Evolutionary conservation across 2,329 filamentous ascomycete genomes (phyloP), one percentile per base, ranked within the genome.

Genomic region (Macrophomina phaseolina): DNA sequence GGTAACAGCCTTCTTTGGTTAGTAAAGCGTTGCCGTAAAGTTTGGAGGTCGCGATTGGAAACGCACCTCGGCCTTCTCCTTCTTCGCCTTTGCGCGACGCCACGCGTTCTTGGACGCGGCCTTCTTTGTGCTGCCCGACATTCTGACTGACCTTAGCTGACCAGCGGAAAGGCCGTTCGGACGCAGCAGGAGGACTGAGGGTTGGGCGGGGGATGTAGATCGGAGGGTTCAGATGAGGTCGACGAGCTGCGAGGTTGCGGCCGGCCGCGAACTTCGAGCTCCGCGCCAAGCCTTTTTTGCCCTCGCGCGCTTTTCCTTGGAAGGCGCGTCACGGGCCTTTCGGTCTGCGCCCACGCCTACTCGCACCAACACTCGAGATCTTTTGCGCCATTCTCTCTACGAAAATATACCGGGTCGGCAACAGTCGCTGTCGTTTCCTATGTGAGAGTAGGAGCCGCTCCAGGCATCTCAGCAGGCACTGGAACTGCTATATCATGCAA

Each of bases 11-110:
- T 38, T 32, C 38, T 40, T 30, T 12, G 34, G 51, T 67, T 36
- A 67, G 52, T 49, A 5, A 18, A 3, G 42, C 9, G 7, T 18
- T 23, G 32, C 11, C 40, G 40, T 14, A 3, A 23, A 36, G n/a
- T 32, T 34, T 55, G 46, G 53, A 11, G 60, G 52, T 16, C 38
- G 7, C 23, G 18, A 8, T 23, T 11, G 40, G 12, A 23, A 61
- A 70, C 77, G 82, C 78, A 86, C 81, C 71, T 87, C 80, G 74
- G 89, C 89, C 82, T 96, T 96, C 77, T 92, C 88, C 74, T 93
- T 91, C 89, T 97, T 97, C 87, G 95, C 97, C 84, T 94, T 94
- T 58, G 93, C 91, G 78, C 94, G 89, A 78, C 93, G 88, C 84
- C 94, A 90, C 81, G 97, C 93, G 81, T 97, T 97, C 84, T 97